Base-by-base conservation (phyloP, 2,329 filamentous ascomycete species). In the Periconia sp. region DNA sequence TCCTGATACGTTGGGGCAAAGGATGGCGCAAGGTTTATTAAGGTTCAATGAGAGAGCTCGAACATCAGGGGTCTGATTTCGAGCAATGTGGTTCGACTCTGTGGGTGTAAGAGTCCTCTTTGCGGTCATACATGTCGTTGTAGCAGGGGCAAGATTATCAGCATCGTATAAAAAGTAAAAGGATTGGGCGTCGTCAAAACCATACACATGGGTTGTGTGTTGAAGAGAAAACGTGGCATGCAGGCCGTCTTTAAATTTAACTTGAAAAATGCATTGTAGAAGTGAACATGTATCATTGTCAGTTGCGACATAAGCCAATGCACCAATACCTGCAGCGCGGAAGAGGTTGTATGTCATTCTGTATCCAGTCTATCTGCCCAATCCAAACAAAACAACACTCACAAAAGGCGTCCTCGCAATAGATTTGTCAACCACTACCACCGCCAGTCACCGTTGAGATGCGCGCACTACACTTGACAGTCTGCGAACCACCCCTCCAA, bases 111-210 rank as follows among this genome's bases (percentile, higher is more conserved):
- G 33, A n/a, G 11, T n/a, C 33, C 33, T 37, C 33, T 46, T 23
- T 52, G 53, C 33, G 45, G 42, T 19, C 45, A 52, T 49, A 41
- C 40, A 33, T 9, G 23, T 40, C 6, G 31, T 54, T 35, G 48
- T 45, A 43, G 51, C 57, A 44, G 52, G 57, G 15, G 55, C 52
- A 6, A 64, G 23, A 44, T 60, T 53, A 44, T 60, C 50, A 46
- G 60, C 60, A 53, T 60, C 49, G 45, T 62, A 63, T n/a, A 55
- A 50, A 14, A 64, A 47, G 19, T 56, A 53, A 27, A 64, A 61
- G 9, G 50, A 44, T 41, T 62, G 59, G 43, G 41, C 42, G 6
- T 57, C 49, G 8, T 55, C 44, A 33, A 45, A 53, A 31, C 52
- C 57, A 33, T 53, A n/a, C 27, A 61, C 20, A 19, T 50, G 46